Base-by-base conservation (phyloP, 2,329 filamentous ascomycete genomes). In the Neonectria coccinea region DNA sequence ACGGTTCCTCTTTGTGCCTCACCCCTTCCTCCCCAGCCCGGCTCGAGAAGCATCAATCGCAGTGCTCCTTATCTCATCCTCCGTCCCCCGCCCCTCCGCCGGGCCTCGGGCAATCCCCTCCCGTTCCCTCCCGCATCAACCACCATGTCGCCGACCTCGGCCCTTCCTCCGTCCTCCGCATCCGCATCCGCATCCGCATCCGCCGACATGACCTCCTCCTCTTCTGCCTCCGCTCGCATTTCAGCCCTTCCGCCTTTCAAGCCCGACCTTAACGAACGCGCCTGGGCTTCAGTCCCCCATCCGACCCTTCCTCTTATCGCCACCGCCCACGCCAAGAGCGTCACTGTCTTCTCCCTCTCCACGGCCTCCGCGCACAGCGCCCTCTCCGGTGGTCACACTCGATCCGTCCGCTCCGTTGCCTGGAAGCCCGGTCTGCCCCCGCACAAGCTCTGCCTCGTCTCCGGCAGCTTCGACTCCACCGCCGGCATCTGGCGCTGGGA, bases 391-490 rank as follows among this genome's bases (percentile, higher is more conserved):
- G 96, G 95, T 8, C 96, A 99, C 81, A 92, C 93, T 72, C 92
- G 96, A 61, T 96, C 92, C 72, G 89, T 99, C n/a, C 89, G 96
- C 59, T 89, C 89, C 54, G 89, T 90, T 20, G 90, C 93, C 41
- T 99, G 96, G 96, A 97, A 97, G 80, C 94, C 94, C 0, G 85
- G 86, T 65, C 80, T 88, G 47, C 81, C 85, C 14, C 80, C 82
- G 3, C 80, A 84, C 66, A 88, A 90, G 76, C 90, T 92, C 60
- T 93, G 95, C 48, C 86, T 98, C 16, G 94, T 95, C 5, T 97
- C 94, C 0, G 96, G 93, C 4, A 96, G 92, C 77, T 99, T 99
- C 77, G 96, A 99, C 79, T 91, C 93, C 16, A 97, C 92, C 1
- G 94, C 95, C 2, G 96, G 94, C 10, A 87, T 92, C 72, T 97